Evolutionary conservation across 108 stramenopile genomes (phyloP).

Genomic region (Poteriospumella lacustris): DNA sequence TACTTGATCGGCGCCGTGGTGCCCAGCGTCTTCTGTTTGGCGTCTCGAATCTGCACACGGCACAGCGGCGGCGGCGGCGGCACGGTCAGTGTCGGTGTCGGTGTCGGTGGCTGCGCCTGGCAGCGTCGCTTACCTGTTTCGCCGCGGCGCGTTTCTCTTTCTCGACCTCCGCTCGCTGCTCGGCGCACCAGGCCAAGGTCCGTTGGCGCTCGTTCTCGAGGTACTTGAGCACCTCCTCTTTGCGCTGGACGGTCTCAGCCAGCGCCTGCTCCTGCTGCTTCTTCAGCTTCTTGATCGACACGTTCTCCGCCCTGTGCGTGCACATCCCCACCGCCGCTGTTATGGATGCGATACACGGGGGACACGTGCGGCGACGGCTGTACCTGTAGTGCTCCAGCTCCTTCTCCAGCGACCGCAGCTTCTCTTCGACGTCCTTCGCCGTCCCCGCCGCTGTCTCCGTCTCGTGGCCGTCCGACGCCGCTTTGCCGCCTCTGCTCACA

Average conservation of each 20-base stretch:
- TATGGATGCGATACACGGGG: background rate
- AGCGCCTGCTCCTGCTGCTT: constrained; percentile 1
- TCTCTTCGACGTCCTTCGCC: constrained; percentile 9
- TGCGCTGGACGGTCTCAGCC: background rate
- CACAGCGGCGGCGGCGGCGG: too few species aligned
- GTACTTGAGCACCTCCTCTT: background rate
- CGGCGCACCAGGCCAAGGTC: constrained; percentile 19
- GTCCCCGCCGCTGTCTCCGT: background rate
- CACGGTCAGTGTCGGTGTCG: too few species aligned
- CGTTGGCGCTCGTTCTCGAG: background rate
- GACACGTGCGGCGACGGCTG: background rate
- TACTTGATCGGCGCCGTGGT: too few species aligned
- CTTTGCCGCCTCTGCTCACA: background rate
- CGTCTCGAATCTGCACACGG: too few species aligned
- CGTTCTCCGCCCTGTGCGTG: background rate
- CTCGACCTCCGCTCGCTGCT: background rate
- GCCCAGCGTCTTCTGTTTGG: too few species aligned
- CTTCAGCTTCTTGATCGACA: background rate
- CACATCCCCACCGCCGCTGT: too few species aligned
- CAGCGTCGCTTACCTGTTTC: constrained; percentile 20
- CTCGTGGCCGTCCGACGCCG: background rate
- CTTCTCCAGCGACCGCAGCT: background rate
- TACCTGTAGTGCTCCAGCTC: background rate
- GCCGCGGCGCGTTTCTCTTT: constrained; percentile 1
- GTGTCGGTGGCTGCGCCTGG: too few species aligned